Conservation (phyloP, 768 basidiomycete genomes). For the Steccherinum ochraceum region DNA sequence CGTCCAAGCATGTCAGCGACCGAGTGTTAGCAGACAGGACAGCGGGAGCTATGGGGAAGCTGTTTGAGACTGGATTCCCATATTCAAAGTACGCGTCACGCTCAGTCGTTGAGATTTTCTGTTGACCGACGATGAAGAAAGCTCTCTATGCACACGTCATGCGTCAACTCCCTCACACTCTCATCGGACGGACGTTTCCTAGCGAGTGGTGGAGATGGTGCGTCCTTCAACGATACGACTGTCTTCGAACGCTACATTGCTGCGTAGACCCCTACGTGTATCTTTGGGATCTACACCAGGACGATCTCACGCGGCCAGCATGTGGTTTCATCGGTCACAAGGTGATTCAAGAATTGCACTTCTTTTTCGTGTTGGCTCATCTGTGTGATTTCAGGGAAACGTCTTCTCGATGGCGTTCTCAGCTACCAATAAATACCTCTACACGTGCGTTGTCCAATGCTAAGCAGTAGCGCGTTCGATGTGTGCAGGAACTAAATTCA, state of each 20-base stretch:
- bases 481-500: slow-evolving; percentile 8
- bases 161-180: slow-evolving; percentile 31
- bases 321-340: slow-evolving; percentile 21
- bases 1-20: not conserved
- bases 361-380: slow-evolving; percentile 1
- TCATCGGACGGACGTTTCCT: slow-evolving; percentile 32
- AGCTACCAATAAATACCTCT: slow-evolving; percentile 53
- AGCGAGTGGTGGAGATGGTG: slow-evolving; percentile 33
- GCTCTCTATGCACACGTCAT: slow-evolving; percentile 27
- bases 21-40: not conserved
- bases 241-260: not conserved
- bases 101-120: not conserved
- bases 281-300: slow-evolving; percentile 32
- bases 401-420: slow-evolving; percentile 71
- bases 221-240: not conserved
- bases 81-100: slow-evolving; percentile 17
- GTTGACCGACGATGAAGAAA: slow-evolving; percentile 22
- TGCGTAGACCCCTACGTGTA: slow-evolving; percentile 24
- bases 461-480: slow-evolving; percentile 18
- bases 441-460: slow-evolving; percentile 57
- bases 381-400: slow-evolving; percentile 43
- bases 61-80: slow-evolving; percentile 13
- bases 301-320: slow-evolving; percentile 20
- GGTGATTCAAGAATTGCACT: slow-evolving; percentile 13
- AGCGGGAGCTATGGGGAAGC: not conserved